These are phyloP conservation scores for Saccharomycopsis microspora DNA, from an alignment of 805 yeast species.

Conservation along the genomic window DNA sequence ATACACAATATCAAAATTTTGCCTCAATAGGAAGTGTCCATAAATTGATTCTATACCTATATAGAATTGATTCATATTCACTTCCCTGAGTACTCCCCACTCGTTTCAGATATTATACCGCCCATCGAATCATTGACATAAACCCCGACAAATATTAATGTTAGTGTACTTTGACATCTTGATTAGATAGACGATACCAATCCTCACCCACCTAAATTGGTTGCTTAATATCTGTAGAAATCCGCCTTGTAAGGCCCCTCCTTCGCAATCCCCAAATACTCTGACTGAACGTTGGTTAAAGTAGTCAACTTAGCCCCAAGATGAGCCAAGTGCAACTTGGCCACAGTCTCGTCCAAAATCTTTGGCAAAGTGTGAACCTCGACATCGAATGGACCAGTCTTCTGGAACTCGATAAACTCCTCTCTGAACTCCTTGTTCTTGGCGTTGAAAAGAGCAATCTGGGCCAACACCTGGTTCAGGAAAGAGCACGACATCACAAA, in stretches of 20 bases:
- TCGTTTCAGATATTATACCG: too few species aligned
- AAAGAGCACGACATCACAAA: slow-evolving; percentile 99
- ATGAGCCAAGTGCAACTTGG: slow-evolving; percentile 91
- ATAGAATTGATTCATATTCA: too few species aligned
- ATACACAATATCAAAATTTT: too few species aligned
- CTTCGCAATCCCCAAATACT: slow-evolving; percentile 82
- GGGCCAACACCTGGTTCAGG: slow-evolving; percentile 99
- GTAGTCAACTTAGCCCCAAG: slow-evolving; percentile 80
- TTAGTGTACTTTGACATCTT: too few species aligned
- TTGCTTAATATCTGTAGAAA: slow-evolving; percentile 83
- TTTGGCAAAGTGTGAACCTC: slow-evolving; percentile 97
- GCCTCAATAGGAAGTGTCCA: too few species aligned
- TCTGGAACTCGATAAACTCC: slow-evolving; percentile 79
- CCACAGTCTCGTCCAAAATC: slow-evolving; percentile 97
- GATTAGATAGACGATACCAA: too few species aligned
- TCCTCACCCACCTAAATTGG: neutral
- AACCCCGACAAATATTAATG: too few species aligned
- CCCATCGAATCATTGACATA: too few species aligned
- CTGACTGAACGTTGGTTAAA: slow-evolving; percentile 75
- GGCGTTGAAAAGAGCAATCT: slow-evolving; percentile 92
- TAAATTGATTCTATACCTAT: too few species aligned
- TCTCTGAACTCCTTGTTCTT: slow-evolving; percentile 69
- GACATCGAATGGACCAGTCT: slow-evolving; percentile 79
- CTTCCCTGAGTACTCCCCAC: too few species aligned
- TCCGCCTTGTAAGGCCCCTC: slow-evolving; percentile 98